phyloP scores from a whole-genome alignment of 2,329 filamentous ascomycete species.

The Fusarium secorum region DNA sequence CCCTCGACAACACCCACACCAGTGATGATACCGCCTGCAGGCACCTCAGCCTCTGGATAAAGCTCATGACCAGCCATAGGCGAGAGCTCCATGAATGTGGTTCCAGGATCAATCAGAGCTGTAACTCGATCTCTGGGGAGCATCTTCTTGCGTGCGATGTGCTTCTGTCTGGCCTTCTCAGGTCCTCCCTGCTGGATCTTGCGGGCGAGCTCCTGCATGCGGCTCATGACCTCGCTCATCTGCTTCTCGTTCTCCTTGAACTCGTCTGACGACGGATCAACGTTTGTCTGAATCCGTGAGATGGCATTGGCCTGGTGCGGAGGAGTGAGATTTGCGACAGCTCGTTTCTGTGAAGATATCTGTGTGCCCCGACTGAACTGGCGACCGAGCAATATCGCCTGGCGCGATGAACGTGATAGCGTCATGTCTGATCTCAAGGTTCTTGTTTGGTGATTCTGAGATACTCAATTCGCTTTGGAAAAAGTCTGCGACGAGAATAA shows the following conservation, averaged over 20 bases:
- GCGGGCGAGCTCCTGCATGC: conserved; percentile 73
- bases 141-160: conserved; percentile 90
- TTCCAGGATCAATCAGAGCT: conserved; percentile 86
- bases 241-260: conserved; percentile 82
- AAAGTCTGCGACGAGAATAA: neutral
- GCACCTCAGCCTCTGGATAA: conserved; percentile 87
- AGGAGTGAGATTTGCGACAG: conserved; percentile 79
- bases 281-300: conserved; percentile 76
- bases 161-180: conserved; percentile 85
- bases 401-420: conserved; percentile 55
- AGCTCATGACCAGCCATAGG: conserved; percentile 87
- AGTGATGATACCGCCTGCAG: conserved; percentile 90
- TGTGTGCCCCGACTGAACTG: conserved; percentile 48
- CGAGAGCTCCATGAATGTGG: conserved; percentile 91
- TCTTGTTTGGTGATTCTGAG: neutral
- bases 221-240: conserved; percentile 76
- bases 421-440: conserved; percentile 51
- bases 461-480: neutral
- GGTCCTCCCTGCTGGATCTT: conserved; percentile 79
- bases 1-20: conserved; percentile 91
- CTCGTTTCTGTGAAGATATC: conserved; percentile 43
- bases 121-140: conserved; percentile 88
- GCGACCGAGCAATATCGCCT: conserved; percentile 52
- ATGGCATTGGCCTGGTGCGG: conserved; percentile 83
- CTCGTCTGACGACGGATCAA: conserved; percentile 79